Evolutionary conservation across 257 asterid genomes (phyloP).

Genomic region (Primulina eburnea): DNA sequence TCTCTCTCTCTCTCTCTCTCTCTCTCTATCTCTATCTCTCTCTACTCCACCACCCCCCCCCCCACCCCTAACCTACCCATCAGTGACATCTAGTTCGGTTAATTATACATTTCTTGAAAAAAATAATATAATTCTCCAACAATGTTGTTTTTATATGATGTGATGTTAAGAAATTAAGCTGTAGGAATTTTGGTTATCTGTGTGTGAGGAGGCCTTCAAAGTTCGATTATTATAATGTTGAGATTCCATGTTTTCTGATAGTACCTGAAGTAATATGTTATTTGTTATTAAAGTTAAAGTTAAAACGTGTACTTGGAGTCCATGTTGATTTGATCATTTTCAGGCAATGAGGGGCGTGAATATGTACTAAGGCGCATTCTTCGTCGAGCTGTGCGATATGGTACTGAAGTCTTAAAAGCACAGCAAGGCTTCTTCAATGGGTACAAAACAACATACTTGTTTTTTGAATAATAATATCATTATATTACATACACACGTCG

Average conservation of each 20-base stretch:
- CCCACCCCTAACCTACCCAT: too few relatives aligned
- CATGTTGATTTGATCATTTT: constrained; percentile 19
- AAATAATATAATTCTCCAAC: too few relatives aligned
- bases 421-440: constrained; percentile 81
- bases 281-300: background rate
- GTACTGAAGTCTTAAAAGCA: constrained; percentile 91
- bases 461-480: background rate
- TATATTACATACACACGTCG: background rate
- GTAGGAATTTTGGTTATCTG: constrained; percentile 9
- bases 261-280: background rate
- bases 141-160: too few relatives aligned
- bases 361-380: constrained; percentile 93
- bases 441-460: constrained; percentile 36
- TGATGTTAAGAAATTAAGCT: too few relatives aligned
- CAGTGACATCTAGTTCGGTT: too few relatives aligned
- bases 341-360: constrained; percentile 99
- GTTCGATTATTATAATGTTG: too few relatives aligned
- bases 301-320: background rate
- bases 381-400: constrained; percentile 97
- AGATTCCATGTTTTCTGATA: background rate
- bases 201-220: constrained; percentile 6
- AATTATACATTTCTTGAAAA: too few relatives aligned
- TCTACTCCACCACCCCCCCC: too few relatives aligned
- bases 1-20: too few relatives aligned
- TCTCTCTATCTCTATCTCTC: too few relatives aligned